Percentiles rank a stretch among this genome's conserved stretches.
Conservation (phyloP, 208 protist genomes). For the Porcisia hertigi region DNA sequence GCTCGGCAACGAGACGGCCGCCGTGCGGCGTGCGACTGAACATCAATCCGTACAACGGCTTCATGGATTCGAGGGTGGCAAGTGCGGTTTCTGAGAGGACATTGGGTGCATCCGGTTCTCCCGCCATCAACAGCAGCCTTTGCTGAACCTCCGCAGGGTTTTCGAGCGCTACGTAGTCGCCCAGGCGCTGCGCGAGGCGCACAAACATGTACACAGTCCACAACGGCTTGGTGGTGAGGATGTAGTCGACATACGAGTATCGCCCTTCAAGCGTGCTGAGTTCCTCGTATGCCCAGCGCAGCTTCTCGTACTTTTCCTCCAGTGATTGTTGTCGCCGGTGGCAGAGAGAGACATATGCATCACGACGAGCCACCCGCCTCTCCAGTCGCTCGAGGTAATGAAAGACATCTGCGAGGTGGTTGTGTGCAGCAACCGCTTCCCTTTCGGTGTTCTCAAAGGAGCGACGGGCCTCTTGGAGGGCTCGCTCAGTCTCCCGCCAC, state of each 20-base stretch:
- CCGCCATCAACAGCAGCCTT: slow-evolving; percentile 3
- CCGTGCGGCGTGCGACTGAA: slow-evolving; percentile 48
- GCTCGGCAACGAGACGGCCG: slow-evolving; percentile 41
- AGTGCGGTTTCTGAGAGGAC: background rate
- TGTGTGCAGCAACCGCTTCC: slow-evolving; percentile 67
- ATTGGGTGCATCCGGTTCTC: background rate
- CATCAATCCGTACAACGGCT: slow-evolving; percentile 30
- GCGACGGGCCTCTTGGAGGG: slow-evolving; percentile 75
- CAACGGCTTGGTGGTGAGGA: slow-evolving; percentile 54
- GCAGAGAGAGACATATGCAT: slow-evolving; percentile 58
- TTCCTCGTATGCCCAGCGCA: slow-evolving; percentile 85
- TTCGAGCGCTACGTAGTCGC: slow-evolving; percentile 36
- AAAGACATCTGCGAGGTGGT: slow-evolving; percentile 83
- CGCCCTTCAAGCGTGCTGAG: slow-evolving; percentile 61
- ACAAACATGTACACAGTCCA: slow-evolving; percentile 80
- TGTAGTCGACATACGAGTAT: slow-evolving; percentile 78
- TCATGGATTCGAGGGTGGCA: background rate
- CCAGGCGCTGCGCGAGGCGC: slow-evolving; percentile 54
- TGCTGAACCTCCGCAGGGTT: slow-evolving; percentile 21
- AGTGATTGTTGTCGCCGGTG: slow-evolving; percentile 54
- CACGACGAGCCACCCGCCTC: slow-evolving; percentile 71
- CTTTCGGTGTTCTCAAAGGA: slow-evolving; percentile 81
- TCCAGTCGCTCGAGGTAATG: slow-evolving; percentile 84
- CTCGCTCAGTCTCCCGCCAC: slow-evolving; percentile 87
- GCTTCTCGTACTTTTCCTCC: slow-evolving; percentile 90